These are phyloP conservation scores for Neurospora sp. DNA, from an alignment of 495 filamentous ascomycete species.

Conservation along the genomic window DNA sequence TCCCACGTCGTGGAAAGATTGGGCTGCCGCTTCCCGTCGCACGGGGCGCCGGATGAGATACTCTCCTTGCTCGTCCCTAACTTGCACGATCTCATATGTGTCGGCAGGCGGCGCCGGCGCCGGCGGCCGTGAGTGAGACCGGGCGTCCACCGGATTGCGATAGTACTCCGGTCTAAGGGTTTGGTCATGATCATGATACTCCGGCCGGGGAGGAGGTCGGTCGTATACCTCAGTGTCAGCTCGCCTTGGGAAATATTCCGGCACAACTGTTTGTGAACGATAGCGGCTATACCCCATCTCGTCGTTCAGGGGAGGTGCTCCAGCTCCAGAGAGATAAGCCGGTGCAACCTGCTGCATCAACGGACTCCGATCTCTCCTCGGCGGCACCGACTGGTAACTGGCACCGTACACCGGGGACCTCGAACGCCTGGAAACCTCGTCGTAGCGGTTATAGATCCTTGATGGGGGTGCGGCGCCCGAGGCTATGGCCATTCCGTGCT, in stretches of 20 bases:
- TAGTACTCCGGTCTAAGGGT: slow-evolving; percentile 23
- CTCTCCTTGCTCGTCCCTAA: slow-evolving; percentile 32
- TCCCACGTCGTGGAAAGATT: slow-evolving; percentile 8
- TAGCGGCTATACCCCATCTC: neutral
- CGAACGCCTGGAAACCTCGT: neutral
- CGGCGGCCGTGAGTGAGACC: slow-evolving; percentile 9
- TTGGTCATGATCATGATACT: slow-evolving; percentile 10
- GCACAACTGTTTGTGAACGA: neutral
- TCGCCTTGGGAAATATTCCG: slow-evolving; percentile 1
- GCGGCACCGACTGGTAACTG: slow-evolving; percentile 1
- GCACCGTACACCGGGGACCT: neutral
- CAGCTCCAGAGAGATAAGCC: slow-evolving; percentile 2
- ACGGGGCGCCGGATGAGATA: slow-evolving; percentile 36
- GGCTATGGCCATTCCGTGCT: neutral
- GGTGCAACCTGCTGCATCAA: neutral
- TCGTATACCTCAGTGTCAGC: slow-evolving; percentile 10
- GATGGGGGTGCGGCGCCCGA: neutral
- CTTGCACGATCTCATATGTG: slow-evolving; percentile 35
- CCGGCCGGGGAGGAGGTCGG: neutral
- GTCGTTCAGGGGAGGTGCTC: neutral
- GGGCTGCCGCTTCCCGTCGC: slow-evolving; percentile 17
- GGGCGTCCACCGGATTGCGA: slow-evolving; percentile 21
- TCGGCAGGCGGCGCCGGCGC: slow-evolving; percentile 14
- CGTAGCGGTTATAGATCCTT: neutral
- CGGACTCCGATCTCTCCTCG: neutral